Conservation (phyloP, 176 grass and related monocot genomes). For the Stipa capillata region DNA sequence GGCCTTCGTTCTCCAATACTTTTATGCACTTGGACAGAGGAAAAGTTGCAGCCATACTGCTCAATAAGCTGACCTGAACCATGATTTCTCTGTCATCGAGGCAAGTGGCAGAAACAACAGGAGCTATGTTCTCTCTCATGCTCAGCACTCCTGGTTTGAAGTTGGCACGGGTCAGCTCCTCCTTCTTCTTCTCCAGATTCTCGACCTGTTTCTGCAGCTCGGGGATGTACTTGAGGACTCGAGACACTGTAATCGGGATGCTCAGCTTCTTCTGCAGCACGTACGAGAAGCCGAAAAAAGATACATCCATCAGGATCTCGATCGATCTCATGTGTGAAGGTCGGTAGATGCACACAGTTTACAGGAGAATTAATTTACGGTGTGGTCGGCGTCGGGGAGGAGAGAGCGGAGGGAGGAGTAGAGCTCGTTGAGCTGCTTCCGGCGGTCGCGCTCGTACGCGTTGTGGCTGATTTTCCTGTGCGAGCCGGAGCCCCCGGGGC, state of each 20-base stretch:
- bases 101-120: conserved; percentile 48
- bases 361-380: conserved; percentile 2
- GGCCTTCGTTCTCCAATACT: conserved; percentile 62
- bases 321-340: not conserved
- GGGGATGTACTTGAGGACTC: conserved; percentile 73
- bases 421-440: conserved; percentile 84
- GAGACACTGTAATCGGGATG: conserved; percentile 65
- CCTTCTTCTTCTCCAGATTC: conserved; percentile 48
- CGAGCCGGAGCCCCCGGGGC: conserved; percentile 1
- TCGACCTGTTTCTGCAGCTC: conserved; percentile 66
- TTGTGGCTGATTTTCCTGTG: conserved; percentile 77
- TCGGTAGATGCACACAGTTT: too few relatives aligned
- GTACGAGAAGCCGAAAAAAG: not conserved
- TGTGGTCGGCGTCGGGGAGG: conserved; percentile 60
- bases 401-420: conserved; percentile 68
- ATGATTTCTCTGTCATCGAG: conserved; percentile 63
- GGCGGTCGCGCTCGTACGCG: conserved; percentile 82
- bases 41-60: conserved; percentile 11
- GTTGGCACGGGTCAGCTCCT: conserved; percentile 31
- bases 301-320: not conserved
- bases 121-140: not conserved
- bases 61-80: conserved; percentile 56
- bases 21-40: conserved; percentile 48
- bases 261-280: conserved; percentile 70
- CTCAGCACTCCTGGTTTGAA: conserved; percentile 17